Evolutionary conservation across 2,329 filamentous ascomycete genomes (phyloP).

Genomic region (Dryadomyces quercivorus): DNA sequence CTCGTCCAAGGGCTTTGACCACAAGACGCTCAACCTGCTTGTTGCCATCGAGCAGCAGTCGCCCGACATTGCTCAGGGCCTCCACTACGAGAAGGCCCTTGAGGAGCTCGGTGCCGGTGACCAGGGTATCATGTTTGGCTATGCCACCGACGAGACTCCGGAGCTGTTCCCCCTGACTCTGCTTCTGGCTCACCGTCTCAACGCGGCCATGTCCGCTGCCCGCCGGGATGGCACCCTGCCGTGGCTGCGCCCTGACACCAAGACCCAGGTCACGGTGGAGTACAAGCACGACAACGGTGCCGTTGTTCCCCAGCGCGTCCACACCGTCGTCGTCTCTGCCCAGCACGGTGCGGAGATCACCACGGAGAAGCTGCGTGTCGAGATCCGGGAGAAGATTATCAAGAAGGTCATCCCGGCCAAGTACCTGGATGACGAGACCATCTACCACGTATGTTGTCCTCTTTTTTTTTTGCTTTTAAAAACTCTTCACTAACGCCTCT

Average conservation of each 20-base stretch:
- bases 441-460: conserved; percentile 68
- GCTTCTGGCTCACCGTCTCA: conserved; percentile 91
- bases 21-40: conserved; percentile 98
- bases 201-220: conserved; percentile 83
- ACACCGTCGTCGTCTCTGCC: conserved; percentile 93
- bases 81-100: conserved; percentile 93
- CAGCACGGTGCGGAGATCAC: conserved; percentile 84
- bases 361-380: conserved; percentile 85
- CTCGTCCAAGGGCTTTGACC: conserved; percentile 97
- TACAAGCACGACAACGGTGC: conserved; percentile 95
- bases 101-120: conserved; percentile 98
- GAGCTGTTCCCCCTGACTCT: conserved; percentile 93
- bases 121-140: conserved; percentile 99
- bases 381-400: conserved; percentile 96
- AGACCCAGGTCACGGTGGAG: conserved; percentile 98
- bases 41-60: conserved; percentile 99
- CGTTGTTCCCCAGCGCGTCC: conserved; percentile 80
- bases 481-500: conserved; percentile 15
- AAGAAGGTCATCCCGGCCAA: conserved; percentile 85
- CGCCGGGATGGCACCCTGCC: conserved; percentile 77
- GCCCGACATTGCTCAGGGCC: conserved; percentile 96
- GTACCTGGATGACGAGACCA: conserved; percentile 83
- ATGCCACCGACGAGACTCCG: conserved; percentile 97
- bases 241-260: conserved; percentile 97
- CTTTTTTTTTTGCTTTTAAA: neutral